Evolutionary conservation across 75 land plant genomes (phyloP), one percentile per base, ranked within the genome.

Genomic region (Azolla pinnata): DNA sequence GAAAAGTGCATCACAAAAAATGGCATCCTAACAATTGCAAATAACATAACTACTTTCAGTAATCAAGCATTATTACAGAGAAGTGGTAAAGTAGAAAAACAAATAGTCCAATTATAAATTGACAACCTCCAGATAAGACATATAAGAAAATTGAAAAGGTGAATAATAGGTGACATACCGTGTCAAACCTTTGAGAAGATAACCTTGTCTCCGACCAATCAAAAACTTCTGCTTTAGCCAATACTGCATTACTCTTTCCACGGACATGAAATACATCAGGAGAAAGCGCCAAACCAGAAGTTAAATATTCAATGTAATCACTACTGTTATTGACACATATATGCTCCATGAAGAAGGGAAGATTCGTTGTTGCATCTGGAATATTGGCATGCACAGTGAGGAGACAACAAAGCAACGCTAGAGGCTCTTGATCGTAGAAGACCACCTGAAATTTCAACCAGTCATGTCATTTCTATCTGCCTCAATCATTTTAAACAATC

Each of bases 341-440:
- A 4, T 18, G 50, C 50, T 47, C 4, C 50, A 47, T 20, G 3
- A 47, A 3, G 19, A 20, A 47, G 10, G 50, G 18, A 3, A 47
- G 50, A 47, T 47, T 47, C 19, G 50, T 47, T 47, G 50, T 18
- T 47, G 50, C 50, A 47, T 47, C 20, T 3, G 50, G 50, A 4
- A 47, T 20, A 47, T 7, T 47, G 7, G 50, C 50, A 47, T 47
- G 50, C 18, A 47, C 50, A 3, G 50, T 9, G 4, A 47, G 50
- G 19, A 47, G 50, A 3, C 20, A 47, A 20, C 50, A 47, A 47
- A 47, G 20, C 18, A 47, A 20, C 4, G 50, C 50, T 47, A 47
- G 50, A 18, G 50, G 50, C 50, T 47, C 50, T 20, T 47, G 50
- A 20, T 47, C 50, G 19, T 47, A 47, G 19, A 47, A 47, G 7